Evolutionary conservation across 306 rosid genomes (phyloP).

Genomic region (Aeschynomene evenia): DNA sequence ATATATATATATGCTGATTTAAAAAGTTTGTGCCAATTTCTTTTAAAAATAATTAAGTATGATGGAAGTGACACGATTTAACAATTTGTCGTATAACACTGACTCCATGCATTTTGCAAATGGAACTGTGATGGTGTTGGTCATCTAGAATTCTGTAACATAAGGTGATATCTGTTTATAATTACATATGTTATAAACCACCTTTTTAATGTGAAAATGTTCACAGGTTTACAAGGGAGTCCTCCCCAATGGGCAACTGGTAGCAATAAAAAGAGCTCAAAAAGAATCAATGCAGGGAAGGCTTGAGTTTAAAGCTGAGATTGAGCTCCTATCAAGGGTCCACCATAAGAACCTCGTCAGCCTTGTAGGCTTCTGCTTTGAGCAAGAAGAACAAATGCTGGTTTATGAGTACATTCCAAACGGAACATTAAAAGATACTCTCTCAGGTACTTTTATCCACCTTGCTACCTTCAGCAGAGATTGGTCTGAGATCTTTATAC

Average conservation of each 20-base stretch:
- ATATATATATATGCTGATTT: too few relatives aligned
- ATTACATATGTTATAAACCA: too few relatives aligned
- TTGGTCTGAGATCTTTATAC: neutral
- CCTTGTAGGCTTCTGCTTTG: constrained; percentile 68
- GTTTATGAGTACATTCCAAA: constrained; percentile 54
- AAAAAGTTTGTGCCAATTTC: neutral
- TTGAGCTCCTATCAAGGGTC: constrained; percentile 72
- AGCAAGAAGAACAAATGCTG: constrained; percentile 62
- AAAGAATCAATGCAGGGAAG: constrained; percentile 58
- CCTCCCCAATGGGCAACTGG: constrained; percentile 51
- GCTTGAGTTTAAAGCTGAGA: constrained; percentile 57
- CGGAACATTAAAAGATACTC: constrained; percentile 53
- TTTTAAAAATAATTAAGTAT: neutral
- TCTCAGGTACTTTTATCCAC: constrained; percentile 44
- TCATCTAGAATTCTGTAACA: neutral
- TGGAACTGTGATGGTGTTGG: neutral
- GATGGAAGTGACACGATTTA: neutral
- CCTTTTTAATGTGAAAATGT: neutral
- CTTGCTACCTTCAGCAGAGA: neutral
- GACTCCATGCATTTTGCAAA: neutral
- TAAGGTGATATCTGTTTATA: neutral
- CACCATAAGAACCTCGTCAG: constrained; percentile 68
- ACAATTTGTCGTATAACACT: neutral
- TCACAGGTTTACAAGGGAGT: constrained; percentile 57
- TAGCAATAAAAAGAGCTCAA: constrained; percentile 61